Conservation (phyloP, 2,329 filamentous ascomycete species). For the Cladosporium sp. region DNA sequence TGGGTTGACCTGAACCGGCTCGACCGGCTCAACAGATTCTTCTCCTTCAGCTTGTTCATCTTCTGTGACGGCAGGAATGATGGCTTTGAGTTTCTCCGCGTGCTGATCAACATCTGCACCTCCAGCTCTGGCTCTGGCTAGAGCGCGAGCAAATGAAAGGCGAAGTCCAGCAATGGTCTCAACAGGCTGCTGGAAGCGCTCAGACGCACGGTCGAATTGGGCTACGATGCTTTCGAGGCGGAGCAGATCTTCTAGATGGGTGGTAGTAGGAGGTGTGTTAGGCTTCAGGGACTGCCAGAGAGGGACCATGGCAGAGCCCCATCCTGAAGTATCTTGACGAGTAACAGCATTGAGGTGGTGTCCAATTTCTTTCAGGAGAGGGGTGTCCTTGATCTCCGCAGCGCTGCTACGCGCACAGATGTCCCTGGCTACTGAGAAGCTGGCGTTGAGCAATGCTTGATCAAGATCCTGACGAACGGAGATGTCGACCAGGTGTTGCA, state of each 20-base stretch:
- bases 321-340: not conserved
- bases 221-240: constrained; percentile 43
- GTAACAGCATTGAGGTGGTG: not conserved
- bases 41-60: not conserved
- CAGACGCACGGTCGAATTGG: constrained; percentile 36
- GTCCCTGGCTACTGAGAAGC: constrained; percentile 9
- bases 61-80: not conserved
- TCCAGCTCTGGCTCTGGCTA: constrained; percentile 15
- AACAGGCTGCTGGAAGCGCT: constrained; percentile 22
- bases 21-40: not conserved
- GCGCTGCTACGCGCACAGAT: not conserved
- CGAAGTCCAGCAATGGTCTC: constrained; percentile 23
- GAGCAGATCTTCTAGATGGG: constrained; percentile 36
- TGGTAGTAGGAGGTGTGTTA: constrained; percentile 38
- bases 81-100: constrained; percentile 11
- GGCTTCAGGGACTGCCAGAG: constrained; percentile 65
- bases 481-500: constrained; percentile 7
- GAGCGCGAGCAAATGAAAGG: constrained; percentile 22
- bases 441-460: constrained; percentile 13
- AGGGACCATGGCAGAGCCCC: constrained; percentile 20
- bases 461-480: constrained; percentile 7
- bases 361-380: not conserved
- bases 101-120: constrained; percentile 17
- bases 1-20: not conserved
- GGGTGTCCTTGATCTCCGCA: not conserved